Conservation (phyloP, 2,329 filamentous ascomycete genomes). For the Ceratocystis ficicola region DNA sequence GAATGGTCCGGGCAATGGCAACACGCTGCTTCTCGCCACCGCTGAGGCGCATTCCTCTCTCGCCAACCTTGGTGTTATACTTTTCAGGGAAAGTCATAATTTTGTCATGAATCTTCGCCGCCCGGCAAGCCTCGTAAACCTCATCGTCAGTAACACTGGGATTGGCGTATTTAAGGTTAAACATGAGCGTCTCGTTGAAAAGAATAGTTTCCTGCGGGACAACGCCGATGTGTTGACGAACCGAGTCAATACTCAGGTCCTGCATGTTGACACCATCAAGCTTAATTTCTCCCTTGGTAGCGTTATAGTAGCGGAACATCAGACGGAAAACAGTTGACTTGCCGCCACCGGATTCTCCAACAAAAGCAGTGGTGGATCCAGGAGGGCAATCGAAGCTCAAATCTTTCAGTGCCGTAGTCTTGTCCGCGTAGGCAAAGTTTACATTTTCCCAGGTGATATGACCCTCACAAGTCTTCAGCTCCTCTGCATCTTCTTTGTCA, state of each 20-base stretch:
- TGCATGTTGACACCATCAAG: conserved; percentile 77
- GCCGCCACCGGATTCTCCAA: conserved; percentile 90
- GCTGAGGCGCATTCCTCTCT: conserved; percentile 73
- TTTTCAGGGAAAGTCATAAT: conserved; percentile 79
- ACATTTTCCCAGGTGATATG: conserved; percentile 81
- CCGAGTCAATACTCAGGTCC: conserved; percentile 83
- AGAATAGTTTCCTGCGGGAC: conserved; percentile 93
- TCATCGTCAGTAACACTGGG: conserved; percentile 69
- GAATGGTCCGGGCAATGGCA: conserved; percentile 81
- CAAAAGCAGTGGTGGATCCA: conserved; percentile 88
- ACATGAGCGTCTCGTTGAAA: conserved; percentile 92
- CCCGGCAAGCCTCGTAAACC: conserved; percentile 67
- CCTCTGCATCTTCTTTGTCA: conserved; percentile 54
- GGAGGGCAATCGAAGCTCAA: conserved; percentile 76
- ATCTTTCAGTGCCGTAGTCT: conserved; percentile 71
- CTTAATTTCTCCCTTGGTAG: conserved; percentile 63
- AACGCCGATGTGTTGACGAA: conserved; percentile 82
- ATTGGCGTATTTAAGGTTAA: conserved; percentile 84
- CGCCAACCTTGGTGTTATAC: conserved; percentile 82
- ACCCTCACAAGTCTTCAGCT: conserved; percentile 58
- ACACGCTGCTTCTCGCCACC: conserved; percentile 91
- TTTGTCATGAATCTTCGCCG: conserved; percentile 85
- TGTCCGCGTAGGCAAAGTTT: conserved; percentile 77
- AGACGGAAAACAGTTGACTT: conserved; percentile 95
- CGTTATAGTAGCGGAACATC: conserved; percentile 93